Evolutionary conservation across 495 filamentous ascomycete genomes (phyloP), one percentile per base, ranked within the genome.

Genomic region (Aspergillus cavernicola): DNA sequence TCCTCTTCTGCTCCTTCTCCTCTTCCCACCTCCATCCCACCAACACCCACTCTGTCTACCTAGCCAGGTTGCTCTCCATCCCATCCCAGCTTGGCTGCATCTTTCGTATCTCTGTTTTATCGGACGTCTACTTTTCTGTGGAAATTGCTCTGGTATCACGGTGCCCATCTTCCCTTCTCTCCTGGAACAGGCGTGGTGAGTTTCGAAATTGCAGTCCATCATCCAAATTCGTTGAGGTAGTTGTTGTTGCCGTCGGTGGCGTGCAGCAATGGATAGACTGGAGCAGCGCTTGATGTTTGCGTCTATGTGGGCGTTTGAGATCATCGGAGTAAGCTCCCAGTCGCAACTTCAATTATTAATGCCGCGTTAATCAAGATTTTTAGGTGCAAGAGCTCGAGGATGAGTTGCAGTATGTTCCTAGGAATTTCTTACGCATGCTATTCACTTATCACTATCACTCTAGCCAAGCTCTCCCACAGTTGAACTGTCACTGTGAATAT

Each of bases 291-390:
- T 66, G 37, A 61, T 40, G 1, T 35, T 61, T n/a, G 63, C 60
- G 4, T 66, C 60, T 0, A 58, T 60, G 55, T 66, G 56, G 50
- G 63, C 39, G 0, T 63, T 66, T 32, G 63, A 66, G 28, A 54
- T 49, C 12, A 58, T 60, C 19, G 63, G 60, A 24, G 63, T 63
- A 51, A 47, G 60, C 29, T 18, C 6, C 26, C 11, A 1, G 3
- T 32, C 41, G 0, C 20, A 22, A 11, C 15, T 13, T 20, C 11
- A 13, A 10, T 0, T 40, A 7, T 11, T 20, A n/a, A 19, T 20
- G 2, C 24, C 1, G 15, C 6, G 29, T 22, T 50, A 15, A 59
- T 10, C 23, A n/a, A 45, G 22, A 6, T 23, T 7, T 50, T 3
- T 40, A 66, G 63, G 43, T 61, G 1, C 20, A 61, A 35, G 63